These are phyloP conservation scores for Scheffersomyces stambukii DNA, from an alignment of 1,139 yeast genomes.

Conservation along the genomic window DNA sequence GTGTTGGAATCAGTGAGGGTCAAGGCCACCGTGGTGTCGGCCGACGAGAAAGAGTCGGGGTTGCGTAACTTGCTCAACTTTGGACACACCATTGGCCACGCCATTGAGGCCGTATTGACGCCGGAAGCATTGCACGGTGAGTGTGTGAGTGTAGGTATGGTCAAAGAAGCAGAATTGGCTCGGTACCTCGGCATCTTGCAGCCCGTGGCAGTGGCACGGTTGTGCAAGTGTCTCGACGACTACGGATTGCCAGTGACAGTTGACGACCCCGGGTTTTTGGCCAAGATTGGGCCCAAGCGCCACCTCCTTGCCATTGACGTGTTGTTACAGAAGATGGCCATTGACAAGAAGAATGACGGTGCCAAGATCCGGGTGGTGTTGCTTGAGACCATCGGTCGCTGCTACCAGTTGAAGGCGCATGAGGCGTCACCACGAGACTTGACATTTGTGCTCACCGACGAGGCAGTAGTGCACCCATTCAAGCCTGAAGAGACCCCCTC, in stretches of 20 bases:
- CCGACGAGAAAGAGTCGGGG: conserved; percentile 95
- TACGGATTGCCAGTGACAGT: conserved; percentile 82
- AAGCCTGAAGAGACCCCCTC: conserved; percentile 28
- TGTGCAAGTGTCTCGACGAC: conserved; percentile 75
- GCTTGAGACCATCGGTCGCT: conserved; percentile 79
- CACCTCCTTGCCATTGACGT: conserved; percentile 64
- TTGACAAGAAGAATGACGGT: conserved; percentile 96
- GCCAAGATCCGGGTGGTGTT: conserved; percentile 82
- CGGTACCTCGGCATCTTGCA: conserved; percentile 85
- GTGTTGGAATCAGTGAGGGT: conserved; percentile 86
- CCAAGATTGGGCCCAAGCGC: conserved; percentile 62
- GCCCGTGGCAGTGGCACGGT: conserved; percentile 91
- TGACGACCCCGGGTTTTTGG: conserved; percentile 62
- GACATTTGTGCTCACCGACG: conserved; percentile 81
- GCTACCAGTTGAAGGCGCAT: conserved; percentile 87
- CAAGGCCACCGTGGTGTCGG: conserved; percentile 89
- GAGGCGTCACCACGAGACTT: conserved; percentile 76
- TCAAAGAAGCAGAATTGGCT: conserved; percentile 89
- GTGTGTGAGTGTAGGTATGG: conserved; percentile 94
- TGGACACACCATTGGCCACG: conserved; percentile 98
- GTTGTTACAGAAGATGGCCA: conserved; percentile 80
- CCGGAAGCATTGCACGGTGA: conserved; percentile 98
- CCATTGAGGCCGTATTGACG: conserved; percentile 92
- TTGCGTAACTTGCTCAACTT: conserved; percentile 87
- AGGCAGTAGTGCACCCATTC: conserved; percentile 62